Percentiles rank a stretch among this genome's conserved stretches.
These are phyloP conservation scores for Boletus speciosus DNA, from an alignment of 768 basidiomycete species.

Conservation along the genomic window DNA sequence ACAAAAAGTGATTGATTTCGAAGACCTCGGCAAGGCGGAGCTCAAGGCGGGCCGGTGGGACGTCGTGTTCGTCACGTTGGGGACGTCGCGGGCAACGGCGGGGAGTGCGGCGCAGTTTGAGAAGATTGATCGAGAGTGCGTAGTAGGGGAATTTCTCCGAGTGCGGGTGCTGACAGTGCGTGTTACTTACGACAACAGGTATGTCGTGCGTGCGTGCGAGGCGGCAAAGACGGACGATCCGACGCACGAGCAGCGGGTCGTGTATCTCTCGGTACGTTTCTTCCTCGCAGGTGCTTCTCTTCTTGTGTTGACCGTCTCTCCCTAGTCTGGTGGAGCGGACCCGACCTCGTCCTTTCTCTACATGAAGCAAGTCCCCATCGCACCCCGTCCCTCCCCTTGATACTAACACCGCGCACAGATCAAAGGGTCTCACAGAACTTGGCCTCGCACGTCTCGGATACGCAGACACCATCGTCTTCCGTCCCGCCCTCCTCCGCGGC, in stretches of 20 bases:
- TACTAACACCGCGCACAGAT: constrained; percentile 37
- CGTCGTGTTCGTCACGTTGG: constrained; percentile 72
- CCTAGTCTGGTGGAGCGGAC: constrained; percentile 48
- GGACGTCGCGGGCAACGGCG: constrained; percentile 58
- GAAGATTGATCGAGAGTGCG: constrained; percentile 75
- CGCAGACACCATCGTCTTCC: constrained; percentile 64
- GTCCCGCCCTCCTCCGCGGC: constrained; percentile 54
- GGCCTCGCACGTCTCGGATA: constrained; percentile 67
- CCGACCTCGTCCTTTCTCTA: constrained; percentile 52
- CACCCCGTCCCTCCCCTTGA: not conserved
- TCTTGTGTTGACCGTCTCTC: not conserved
- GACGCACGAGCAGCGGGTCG: constrained; percentile 49
- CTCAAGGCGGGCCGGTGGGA: constrained; percentile 63
- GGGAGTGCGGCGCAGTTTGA: constrained; percentile 66
- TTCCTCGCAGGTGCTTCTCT: not conserved
- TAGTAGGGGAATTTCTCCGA: not conserved
- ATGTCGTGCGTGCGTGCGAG: constrained; percentile 70
- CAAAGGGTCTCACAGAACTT: constrained; percentile 73
- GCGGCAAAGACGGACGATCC: constrained; percentile 54
- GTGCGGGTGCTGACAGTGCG: not conserved
- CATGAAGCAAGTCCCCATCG: constrained; percentile 31
- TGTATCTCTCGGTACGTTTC: constrained; percentile 58
- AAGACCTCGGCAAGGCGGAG: constrained; percentile 52
- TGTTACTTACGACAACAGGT: constrained; percentile 36
- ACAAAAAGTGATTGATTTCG: constrained; percentile 67